Evolutionary conservation across 495 filamentous ascomycete genomes (phyloP), one percentile per base, ranked within the genome.

Genomic region (Tuber indicum): DNA sequence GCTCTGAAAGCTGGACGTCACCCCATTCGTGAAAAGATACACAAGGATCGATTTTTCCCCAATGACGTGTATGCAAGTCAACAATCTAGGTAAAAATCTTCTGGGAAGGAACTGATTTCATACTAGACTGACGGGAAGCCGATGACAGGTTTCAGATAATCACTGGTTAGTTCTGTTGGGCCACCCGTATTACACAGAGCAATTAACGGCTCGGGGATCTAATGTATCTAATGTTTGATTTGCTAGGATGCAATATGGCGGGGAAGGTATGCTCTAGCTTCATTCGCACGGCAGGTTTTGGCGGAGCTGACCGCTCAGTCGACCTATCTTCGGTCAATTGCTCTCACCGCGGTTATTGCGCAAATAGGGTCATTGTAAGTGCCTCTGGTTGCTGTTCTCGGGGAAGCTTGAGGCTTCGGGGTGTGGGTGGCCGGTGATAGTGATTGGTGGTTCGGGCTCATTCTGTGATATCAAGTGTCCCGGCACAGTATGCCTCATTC

Each of bases 241-340:
- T 77, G 72, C 71, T 36, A 83, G 96, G 96, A 62, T 96, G 93
- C 84, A 99, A 99, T 84, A 98, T 98, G 96, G 96, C 93, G 81
- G 96, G 96, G n/a, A 98, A 97, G 83, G 93, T 83, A 72, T 45
- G 72, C 42, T 79, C 44, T 41, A 74, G 21, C 69, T 47, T 74
- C 10, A 36, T 14, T 77, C 23, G 32, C 21, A n/a, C 12, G 14
- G 32, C 10, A 39, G 44, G 21, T 32, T 46, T 62, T 36, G 49
- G 43, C 49, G 45, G 45, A 5, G 71, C 45, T 72, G 36, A 46
- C 58, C 26, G 14, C 12, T 78, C 46, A 83, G 82, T 84, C 93
- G 77, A 98, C 95, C 0, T 98, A 96, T 85, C 97, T 98, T 82
- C 91, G 93, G 76, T 91, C 90, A 10, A 86, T 97, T 62, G 93